Evolutionary conservation across 768 basidiomycete genomes (phyloP).

Genomic region (Mycena vulgaris): DNA sequence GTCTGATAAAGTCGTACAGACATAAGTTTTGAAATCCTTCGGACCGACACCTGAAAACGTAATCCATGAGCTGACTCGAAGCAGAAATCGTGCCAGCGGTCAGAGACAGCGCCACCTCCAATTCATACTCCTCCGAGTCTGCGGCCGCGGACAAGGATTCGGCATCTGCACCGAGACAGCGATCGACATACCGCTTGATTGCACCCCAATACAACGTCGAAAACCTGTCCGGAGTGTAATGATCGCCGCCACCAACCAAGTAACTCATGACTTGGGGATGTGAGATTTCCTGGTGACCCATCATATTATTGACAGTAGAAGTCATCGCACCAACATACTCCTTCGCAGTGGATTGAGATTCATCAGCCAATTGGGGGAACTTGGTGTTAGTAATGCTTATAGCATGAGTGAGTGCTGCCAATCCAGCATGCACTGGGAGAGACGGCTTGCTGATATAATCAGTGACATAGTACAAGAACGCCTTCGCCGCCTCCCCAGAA

Average conservation of each 20-base stretch:
- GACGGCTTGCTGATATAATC: conserved; percentile 51
- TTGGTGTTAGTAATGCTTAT: background rate
- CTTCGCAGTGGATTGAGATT: no score
- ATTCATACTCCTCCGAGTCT: no score
- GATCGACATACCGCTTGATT: background rate
- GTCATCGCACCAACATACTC: conserved; percentile 8
- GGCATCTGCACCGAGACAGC: background rate
- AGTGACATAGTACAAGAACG: conserved; percentile 49
- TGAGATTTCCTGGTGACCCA: conserved; percentile 45
- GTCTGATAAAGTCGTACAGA: conserved; percentile 1
- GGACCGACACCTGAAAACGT: background rate
- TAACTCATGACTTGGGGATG: conserved; percentile 50
- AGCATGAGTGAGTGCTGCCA: conserved; percentile 22
- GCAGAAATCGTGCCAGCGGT: background rate
- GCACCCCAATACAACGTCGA: conserved; percentile 8
- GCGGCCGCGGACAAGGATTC: no score
- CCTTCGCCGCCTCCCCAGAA: conserved; percentile 47
- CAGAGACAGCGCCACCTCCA: background rate
- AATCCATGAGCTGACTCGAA: conserved; percentile 5
- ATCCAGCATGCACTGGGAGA: conserved; percentile 37
- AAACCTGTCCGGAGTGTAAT: conserved; percentile 40
- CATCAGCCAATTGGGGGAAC: background rate
- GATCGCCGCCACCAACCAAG: conserved; percentile 41
- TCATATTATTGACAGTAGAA: conserved; percentile 36
- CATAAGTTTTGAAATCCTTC: background rate